These are phyloP conservation scores for Annulohypoxylon stygium DNA, from an alignment of 495 filamentous ascomycete species.

Conservation along the genomic window DNA sequence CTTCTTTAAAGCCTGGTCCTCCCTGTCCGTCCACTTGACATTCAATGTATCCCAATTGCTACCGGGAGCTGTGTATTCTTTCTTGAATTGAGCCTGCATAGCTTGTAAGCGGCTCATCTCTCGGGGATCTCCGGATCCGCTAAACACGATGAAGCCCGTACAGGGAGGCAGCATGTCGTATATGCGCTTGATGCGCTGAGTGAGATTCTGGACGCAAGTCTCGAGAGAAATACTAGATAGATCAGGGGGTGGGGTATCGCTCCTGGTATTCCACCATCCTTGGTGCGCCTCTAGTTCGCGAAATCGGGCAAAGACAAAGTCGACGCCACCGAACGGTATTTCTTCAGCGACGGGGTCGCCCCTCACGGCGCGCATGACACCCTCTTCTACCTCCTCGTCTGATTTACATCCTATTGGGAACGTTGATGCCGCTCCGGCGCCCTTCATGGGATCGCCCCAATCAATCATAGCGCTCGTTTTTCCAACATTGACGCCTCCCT, in stretches of 20 bases:
- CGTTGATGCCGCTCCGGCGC: constrained; percentile 77
- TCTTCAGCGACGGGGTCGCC: constrained; percentile 73
- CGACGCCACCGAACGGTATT: constrained; percentile 78
- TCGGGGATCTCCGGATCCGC: constrained; percentile 87
- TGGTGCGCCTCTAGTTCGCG: constrained; percentile 84
- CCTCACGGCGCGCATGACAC: constrained; percentile 74
- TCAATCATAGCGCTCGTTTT: constrained; percentile 87
- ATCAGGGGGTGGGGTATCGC: constrained; percentile 48
- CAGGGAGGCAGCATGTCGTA: constrained; percentile 82
- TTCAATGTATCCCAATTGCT: constrained; percentile 90
- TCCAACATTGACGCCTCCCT: constrained; percentile 62
- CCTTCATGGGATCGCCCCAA: constrained; percentile 84
- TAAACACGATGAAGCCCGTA: constrained; percentile 89
- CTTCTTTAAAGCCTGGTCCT: constrained; percentile 81
- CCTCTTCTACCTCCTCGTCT: constrained; percentile 81
- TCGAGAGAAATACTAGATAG: constrained; percentile 64
- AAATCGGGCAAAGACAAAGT: constrained; percentile 90
- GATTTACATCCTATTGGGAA: constrained; percentile 77
- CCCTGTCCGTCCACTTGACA: constrained; percentile 90
- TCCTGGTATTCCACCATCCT: constrained; percentile 82
- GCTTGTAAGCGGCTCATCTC: constrained; percentile 79
- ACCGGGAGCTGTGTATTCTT: constrained; percentile 75
- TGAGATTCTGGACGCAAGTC: constrained; percentile 59
- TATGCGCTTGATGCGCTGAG: constrained; percentile 72
- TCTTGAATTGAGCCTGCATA: constrained; percentile 78